Conservation (phyloP, 2,329 filamentous ascomycete genomes). For the Botrytis hyacinthi region DNA sequence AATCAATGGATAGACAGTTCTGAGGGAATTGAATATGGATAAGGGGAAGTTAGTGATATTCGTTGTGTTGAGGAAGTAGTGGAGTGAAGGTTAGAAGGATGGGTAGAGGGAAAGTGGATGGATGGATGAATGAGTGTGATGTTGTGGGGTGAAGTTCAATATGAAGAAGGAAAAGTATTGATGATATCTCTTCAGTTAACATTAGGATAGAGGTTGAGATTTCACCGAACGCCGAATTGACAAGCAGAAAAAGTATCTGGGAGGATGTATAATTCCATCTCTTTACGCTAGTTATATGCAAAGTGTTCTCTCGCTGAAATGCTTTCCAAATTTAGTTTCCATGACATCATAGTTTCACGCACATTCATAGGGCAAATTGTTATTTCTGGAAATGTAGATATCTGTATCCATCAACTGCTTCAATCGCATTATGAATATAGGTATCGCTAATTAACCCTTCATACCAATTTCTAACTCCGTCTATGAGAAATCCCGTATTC, state of each 20-base stretch:
- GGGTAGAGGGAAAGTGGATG: not conserved
- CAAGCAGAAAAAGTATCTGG: not conserved
- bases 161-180: no score
- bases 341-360: not conserved
- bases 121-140: not conserved
- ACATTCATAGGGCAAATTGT: no score
- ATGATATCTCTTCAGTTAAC: no score
- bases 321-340: no score
- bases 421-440: not conserved
- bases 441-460: not conserved
- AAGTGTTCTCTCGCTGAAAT: not conserved
- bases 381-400: not conserved
- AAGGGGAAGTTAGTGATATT: not conserved
- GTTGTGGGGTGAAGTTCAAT: no score
- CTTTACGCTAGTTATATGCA: not conserved
- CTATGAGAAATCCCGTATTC: not conserved
- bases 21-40: not conserved
- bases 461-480: no score
- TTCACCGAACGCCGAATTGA: not conserved
- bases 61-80: not conserved
- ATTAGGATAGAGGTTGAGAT: not conserved
- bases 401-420: not conserved
- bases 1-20: fast-evolving
- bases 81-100: not conserved
- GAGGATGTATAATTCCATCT: not conserved